Conservation (phyloP, 139 green algal genomes). For the Chlamydomonas sp. region DNA sequence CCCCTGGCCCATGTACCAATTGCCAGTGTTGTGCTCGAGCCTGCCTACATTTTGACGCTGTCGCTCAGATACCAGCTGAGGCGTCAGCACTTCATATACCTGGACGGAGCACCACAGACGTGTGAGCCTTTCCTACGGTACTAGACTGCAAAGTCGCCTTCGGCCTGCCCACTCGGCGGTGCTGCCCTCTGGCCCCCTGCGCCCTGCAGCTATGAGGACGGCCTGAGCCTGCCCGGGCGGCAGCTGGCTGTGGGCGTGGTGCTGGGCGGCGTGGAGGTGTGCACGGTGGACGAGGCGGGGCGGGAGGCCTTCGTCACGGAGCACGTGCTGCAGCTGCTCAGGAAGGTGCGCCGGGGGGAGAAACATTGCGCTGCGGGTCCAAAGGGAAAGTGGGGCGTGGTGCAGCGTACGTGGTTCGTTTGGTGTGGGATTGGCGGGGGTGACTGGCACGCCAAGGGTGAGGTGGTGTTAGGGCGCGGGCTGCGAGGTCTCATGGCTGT, state of each 20-base stretch:
- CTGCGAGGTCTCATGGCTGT: no score
- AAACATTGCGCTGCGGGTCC: neutral
- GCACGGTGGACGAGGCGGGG: constrained; percentile 89
- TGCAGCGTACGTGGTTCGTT: no score
- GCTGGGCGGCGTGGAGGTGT: constrained; percentile 79
- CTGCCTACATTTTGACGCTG: no score
- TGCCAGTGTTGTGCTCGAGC: no score
- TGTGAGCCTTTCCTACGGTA: neutral
- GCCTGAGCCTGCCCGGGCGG: constrained; percentile 20
- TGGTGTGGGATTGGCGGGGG: no score
- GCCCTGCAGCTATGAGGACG: constrained; percentile 43
- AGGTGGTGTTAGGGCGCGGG: no score
- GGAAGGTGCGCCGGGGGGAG: constrained; percentile 73
- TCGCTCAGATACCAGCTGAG: no score
- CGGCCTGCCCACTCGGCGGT: no score
- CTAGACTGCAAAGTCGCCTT: constrained; percentile 68
- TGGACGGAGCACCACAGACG: no score
- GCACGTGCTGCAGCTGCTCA: constrained; percentile 78
- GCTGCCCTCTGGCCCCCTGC: neutral
- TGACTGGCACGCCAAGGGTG: no score
- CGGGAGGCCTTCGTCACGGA: constrained; percentile 82
- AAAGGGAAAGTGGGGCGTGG: neutral
- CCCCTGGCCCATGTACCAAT: no score
- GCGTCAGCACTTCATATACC: no score
- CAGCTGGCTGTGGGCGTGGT: constrained; percentile 75